Percentiles rank a stretch among this genome's conserved stretches.
Evolutionary conservation across 2,329 filamentous ascomycete species (phyloP).

Genomic region (Aspergillus pseudotamarii): DNA sequence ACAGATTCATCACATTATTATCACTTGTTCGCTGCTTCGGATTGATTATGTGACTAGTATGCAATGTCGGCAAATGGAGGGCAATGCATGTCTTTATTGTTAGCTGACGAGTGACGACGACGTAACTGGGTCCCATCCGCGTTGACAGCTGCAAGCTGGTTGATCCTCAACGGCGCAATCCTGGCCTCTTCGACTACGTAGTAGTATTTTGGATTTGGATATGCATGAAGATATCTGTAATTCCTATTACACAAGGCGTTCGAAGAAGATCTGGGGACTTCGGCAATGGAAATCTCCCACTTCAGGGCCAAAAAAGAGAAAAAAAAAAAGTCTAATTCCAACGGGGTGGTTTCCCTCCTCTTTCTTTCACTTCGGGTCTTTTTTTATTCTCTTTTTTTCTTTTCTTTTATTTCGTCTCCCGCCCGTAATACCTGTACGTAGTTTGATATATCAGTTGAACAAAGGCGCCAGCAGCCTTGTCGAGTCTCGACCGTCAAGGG

Average conservation of each 20-base stretch:
- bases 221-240: not conserved
- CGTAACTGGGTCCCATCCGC: conserved; percentile 1
- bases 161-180: conserved; percentile 17
- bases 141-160: conserved; percentile 19
- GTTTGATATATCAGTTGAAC: not conserved
- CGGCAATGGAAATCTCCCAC: not conserved
- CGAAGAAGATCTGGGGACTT: not conserved
- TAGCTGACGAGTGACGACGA: not conserved
- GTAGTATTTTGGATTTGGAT: not conserved
- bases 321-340: not conserved
- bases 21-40: conserved; percentile 17
- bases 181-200: not conserved
- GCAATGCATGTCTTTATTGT: not conserved
- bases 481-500: not conserved
- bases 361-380: not conserved
- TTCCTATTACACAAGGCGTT: not conserved
- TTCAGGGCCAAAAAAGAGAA: not conserved
- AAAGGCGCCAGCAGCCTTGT: not conserved
- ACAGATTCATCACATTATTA: conserved; percentile 22
- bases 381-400: not conserved
- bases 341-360: not conserved
- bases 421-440: not conserved
- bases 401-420: not conserved
- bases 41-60: not conserved
- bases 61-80: not conserved